Evolutionary conservation across 345 rosid genomes (phyloP).

Genomic region (Euphorbia lathyris): DNA sequence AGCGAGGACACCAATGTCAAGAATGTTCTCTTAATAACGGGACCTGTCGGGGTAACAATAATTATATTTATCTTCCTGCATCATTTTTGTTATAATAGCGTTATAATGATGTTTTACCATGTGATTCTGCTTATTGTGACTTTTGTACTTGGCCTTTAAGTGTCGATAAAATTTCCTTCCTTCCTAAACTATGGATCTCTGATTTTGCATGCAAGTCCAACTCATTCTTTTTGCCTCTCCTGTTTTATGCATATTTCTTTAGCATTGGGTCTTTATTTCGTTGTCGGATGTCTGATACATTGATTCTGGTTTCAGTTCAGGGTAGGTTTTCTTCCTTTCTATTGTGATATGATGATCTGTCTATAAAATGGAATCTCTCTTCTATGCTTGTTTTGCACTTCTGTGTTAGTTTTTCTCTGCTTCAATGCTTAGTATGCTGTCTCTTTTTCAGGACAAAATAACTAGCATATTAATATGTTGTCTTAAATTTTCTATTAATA

Average conservation of each 20-base stretch:
- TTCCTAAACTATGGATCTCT: background rate
- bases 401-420: background rate
- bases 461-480: background rate
- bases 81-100: background rate
- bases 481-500: background rate
- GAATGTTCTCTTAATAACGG: slow-evolving; percentile 77
- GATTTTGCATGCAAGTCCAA: background rate
- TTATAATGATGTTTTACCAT: background rate
- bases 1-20: slow-evolving; percentile 47
- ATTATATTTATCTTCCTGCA: slow-evolving; percentile 17
- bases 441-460: background rate
- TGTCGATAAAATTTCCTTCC: background rate
- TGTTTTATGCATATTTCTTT: background rate
- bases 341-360: background rate
- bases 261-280: background rate
- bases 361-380: background rate
- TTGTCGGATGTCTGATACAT: background rate
- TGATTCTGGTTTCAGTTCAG: background rate
- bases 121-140: background rate
- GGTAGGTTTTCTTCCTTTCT: background rate
- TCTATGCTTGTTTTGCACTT: background rate
- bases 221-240: background rate
- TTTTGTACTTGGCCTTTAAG: background rate
- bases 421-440: background rate
- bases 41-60: slow-evolving; percentile 63